Conservation (phyloP, 768 basidiomycete genomes). For the Russula earlei region DNA sequence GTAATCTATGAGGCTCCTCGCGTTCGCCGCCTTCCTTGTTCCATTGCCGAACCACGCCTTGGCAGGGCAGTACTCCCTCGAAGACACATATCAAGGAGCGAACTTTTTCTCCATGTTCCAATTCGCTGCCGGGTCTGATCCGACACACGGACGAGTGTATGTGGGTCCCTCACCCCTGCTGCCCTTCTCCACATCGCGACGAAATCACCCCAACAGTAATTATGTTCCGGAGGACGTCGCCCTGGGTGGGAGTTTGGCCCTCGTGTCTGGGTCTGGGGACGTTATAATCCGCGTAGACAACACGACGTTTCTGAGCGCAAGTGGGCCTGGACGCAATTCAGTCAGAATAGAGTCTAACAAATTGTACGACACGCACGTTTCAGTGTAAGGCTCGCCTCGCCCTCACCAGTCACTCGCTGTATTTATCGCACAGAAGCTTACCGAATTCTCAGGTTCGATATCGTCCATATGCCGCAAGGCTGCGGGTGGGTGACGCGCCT, state of each 20-base stretch:
- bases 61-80: background rate
- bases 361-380: constrained; percentile 19
- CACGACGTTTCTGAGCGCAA: constrained; percentile 1
- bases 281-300: constrained; percentile 7
- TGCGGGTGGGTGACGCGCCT: constrained; percentile 33
- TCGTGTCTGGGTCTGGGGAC: constrained; percentile 7
- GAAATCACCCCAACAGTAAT: background rate
- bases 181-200: background rate
- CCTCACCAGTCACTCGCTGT: background rate
- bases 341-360: constrained; percentile 12
- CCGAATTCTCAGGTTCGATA: constrained; percentile 31
- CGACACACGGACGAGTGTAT: constrained; percentile 16
- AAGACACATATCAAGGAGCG: constrained; percentile 8
- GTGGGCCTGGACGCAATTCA: constrained; percentile 15
- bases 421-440: constrained; percentile 9
- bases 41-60: background rate
- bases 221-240: constrained; percentile 4
- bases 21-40: background rate
- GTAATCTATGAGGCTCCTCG: background rate
- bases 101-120: constrained; percentile 9
- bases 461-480: constrained; percentile 55
- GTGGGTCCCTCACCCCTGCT: background rate
- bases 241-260: background rate
- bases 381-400: constrained; percentile 39
- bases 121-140: constrained; percentile 13